Conservation (phyloP, 2,329 filamentous ascomycete genomes). For the Colletotrichum eleusines region DNA sequence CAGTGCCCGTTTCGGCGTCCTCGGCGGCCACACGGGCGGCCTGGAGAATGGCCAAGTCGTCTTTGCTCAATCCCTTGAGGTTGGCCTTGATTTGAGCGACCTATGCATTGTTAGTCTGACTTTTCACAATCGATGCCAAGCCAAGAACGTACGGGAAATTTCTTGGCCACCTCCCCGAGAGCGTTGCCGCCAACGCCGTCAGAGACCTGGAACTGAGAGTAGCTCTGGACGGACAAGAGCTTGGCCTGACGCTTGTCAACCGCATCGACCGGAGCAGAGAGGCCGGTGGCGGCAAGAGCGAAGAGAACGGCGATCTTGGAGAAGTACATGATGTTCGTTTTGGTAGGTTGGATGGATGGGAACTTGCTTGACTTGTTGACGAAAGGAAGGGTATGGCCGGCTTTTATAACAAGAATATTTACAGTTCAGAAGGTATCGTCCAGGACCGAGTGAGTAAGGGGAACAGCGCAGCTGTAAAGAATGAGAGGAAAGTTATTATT, state of each 20-base stretch:
- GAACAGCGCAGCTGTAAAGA: constrained; percentile 36
- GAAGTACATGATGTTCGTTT: constrained; percentile 56
- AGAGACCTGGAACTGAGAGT: constrained; percentile 58
- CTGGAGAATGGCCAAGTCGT: constrained; percentile 64
- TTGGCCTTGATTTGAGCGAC: constrained; percentile 48
- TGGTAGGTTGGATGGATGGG: constrained; percentile 19
- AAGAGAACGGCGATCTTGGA: constrained; percentile 53
- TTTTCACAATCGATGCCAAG: no score
- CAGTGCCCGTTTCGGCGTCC: constrained; percentile 60
- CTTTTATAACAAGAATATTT: constrained; percentile 23
- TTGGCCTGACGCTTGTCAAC: constrained; percentile 45
- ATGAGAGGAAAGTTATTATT: constrained; percentile 20
- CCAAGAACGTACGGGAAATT: constrained; percentile 60
- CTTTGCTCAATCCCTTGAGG: constrained; percentile 58
- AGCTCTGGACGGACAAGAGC: constrained; percentile 35
- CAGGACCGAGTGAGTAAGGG: constrained; percentile 12
- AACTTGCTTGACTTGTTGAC: constrained; percentile 6
- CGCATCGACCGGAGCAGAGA: constrained; percentile 45
- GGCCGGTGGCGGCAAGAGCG: constrained; percentile 51
- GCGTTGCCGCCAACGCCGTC: constrained; percentile 65
- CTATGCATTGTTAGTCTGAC: constrained; percentile 13
- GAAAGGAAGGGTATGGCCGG: constrained; percentile 20
- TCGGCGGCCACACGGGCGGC: constrained; percentile 64
- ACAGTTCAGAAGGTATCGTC: constrained; percentile 20
- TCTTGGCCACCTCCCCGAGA: constrained; percentile 64